Evolutionary conservation across 1,284 basidiomycete species (phyloP), one percentile per base, ranked within the genome.

Genomic region (Ustilago xerochloae): DNA sequence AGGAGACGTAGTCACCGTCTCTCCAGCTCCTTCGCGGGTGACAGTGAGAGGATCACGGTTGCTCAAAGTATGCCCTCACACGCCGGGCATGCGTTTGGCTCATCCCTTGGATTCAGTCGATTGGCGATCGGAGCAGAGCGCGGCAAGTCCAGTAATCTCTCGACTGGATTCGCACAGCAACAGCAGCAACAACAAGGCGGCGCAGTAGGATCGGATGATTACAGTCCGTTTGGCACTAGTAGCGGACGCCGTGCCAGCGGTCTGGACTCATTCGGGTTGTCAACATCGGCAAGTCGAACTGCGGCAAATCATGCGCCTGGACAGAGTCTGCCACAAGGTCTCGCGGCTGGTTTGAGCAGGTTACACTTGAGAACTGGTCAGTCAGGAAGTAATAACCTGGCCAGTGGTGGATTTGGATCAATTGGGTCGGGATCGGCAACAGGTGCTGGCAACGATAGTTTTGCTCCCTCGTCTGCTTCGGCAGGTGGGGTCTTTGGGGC

Each of bases 261-360:
- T 6, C 26, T 75, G 3, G 67, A 75, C 20, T 54, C 62, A n/a
- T 61, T 70, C 20, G 67, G 59, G 1, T n/a, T 66, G 26, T 61
- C 63, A 47, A 60, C 56, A 6, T 62, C 67, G 18, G 66, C 56
- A 4, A 59, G 64, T 10, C 59, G 67, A 3, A 52, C 72, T 8
- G 59, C 72, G 9, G 59, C 68, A 15, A 86, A 89, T 12, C 92
- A 93, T 74, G 92, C 92, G 1, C 92, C 92, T 0, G 92, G 92
- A 0, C 92, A 93, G 84, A 91, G 90, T 84, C 87, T 93, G n/a
- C 92, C 93, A 1, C 92, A 93, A 69, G 92, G 92, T 35, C 87
- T 94, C 24, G 92, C 92, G 0, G 92, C 92, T 0, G 93, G 93
- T 3, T 90, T 92, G 81, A 93, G 91, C 45, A 87, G 92, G 46